Base-by-base conservation (phyloP, 257 asterid species). In the Marsdenia floribunda region DNA sequence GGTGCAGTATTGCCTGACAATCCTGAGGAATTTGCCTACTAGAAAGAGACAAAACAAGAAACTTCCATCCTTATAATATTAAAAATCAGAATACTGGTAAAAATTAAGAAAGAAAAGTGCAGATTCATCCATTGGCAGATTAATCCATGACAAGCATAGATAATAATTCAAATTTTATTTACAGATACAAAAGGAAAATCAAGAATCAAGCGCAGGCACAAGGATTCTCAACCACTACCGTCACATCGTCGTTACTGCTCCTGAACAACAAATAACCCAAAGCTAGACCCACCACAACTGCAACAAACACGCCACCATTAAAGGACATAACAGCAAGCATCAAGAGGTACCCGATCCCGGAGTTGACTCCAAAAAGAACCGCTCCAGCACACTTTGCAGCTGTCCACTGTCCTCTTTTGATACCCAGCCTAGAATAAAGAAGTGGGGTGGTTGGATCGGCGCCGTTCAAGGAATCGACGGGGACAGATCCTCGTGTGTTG, bases 261-360 rank as follows among this genome's bases (percentile, higher is more conserved):
- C 97, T 79, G 74, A 91, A 93, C 10, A 89, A 2, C 82, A 93
- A 47, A 73, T 89, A 90, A 0, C 98, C 98, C 13, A 82, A 79
- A 64, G 82, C 90, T 40, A 93, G 85, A 4, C 98, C 97, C 70
- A 83, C 76, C 68, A 89, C 91, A 61, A 88, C 85, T 15, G 96
- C 96, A 18, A 88, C 46, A 55, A 93, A 86, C 7, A 93, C 97
- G 35, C 98, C 98, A 57, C 80, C 97, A 80, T 93, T 93, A 75
- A 88, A 93, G 5, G 98, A 90, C 98, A 93, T 93, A 61, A 93
- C 72, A 66, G 97, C 96, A 66, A 93, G 83, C 98, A 93, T 93
- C 91, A 90, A 64, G 9, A 89, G 64, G 53, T 93, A 93, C 2
- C 98, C 98, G 79, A 93, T 88, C 68, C 92, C 97, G 0, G 98